phyloP scores from a whole-genome alignment of 129 eudicot species.

The Erigeron canadensis region DNA sequence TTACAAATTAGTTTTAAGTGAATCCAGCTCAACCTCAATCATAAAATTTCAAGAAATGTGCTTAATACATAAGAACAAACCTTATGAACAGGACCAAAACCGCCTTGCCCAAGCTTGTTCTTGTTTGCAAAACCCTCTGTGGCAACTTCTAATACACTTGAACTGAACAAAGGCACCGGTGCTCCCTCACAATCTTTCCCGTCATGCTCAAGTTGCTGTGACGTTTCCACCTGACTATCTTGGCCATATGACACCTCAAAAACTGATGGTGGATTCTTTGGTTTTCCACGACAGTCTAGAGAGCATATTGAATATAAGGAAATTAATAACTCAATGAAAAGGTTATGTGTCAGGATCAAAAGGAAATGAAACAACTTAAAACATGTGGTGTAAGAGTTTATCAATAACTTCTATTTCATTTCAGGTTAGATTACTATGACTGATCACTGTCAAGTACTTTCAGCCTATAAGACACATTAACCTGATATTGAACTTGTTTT shows the following conservation, averaged over 20 bases:
- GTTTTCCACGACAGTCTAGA: constrained; percentile 26
- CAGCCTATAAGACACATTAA: too few relatives aligned
- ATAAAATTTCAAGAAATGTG: background rate
- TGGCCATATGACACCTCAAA: constrained; percentile 34
- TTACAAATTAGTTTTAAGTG: background rate
- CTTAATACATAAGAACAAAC: constrained; percentile 25
- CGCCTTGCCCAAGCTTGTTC: constrained; percentile 91
- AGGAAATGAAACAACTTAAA: background rate
- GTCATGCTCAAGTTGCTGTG: constrained; percentile 41
- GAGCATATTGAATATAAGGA: background rate
- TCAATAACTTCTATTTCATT: too few relatives aligned
- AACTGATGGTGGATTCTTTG: constrained; percentile 4
- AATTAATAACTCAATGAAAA: background rate
- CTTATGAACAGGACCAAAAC: constrained; percentile 88
- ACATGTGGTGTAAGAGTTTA: too few relatives aligned
- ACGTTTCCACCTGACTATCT: constrained; percentile 34
- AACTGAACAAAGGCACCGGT: constrained; percentile 45
- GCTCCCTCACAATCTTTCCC: constrained; percentile 43
- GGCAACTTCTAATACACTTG: constrained; percentile 42
- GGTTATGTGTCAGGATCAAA: background rate
- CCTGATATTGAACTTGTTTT: too few relatives aligned
- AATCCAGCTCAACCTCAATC: background rate
- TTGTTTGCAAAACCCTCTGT: constrained; percentile 52
- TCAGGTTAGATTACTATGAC: too few relatives aligned
- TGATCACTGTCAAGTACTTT: too few relatives aligned